Evolutionary conservation across 306 rosid species (phyloP).

Genomic region (Begonia peltatifolia): DNA sequence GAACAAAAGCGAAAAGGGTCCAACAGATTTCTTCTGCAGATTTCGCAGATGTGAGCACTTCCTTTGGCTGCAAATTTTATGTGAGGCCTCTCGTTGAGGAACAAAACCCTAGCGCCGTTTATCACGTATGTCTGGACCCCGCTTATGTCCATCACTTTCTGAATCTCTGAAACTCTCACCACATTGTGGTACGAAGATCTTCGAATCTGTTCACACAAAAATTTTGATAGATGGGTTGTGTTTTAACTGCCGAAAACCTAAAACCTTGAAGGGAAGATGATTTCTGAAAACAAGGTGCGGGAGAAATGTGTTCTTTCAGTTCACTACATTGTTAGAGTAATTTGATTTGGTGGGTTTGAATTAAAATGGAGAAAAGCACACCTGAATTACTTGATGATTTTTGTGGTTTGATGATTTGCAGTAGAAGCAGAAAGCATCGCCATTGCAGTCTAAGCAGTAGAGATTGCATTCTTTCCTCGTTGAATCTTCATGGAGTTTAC

Average conservation of each 20-base stretch:
- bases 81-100: constrained; percentile 91
- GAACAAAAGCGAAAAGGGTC: constrained; percentile 89
- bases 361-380: background rate
- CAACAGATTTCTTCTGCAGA: constrained; percentile 72
- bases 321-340: background rate
- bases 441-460: constrained; percentile 8
- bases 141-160: constrained; percentile 57
- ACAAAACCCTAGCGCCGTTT: constrained; percentile 80
- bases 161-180: constrained; percentile 65
- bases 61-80: constrained; percentile 60
- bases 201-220: constrained; percentile 34
- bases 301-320: too few relatives aligned
- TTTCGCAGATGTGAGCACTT: constrained; percentile 73
- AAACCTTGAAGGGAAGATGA: too few relatives aligned
- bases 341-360: background rate
- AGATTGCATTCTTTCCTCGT: constrained; percentile 13
- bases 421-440: constrained; percentile 7
- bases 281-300: too few relatives aligned
- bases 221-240: too few relatives aligned
- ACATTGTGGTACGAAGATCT: constrained; percentile 94
- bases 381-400: constrained; percentile 12
- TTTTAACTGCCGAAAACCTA: too few relatives aligned
- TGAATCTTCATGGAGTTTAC: constrained; percentile 5
- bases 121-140: constrained; percentile 94
- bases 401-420: constrained; percentile 4